Evolutionary conservation across 1,139 yeast species (phyloP), one percentile per base, ranked within the genome.

Genomic region (Hansenula sp.): DNA sequence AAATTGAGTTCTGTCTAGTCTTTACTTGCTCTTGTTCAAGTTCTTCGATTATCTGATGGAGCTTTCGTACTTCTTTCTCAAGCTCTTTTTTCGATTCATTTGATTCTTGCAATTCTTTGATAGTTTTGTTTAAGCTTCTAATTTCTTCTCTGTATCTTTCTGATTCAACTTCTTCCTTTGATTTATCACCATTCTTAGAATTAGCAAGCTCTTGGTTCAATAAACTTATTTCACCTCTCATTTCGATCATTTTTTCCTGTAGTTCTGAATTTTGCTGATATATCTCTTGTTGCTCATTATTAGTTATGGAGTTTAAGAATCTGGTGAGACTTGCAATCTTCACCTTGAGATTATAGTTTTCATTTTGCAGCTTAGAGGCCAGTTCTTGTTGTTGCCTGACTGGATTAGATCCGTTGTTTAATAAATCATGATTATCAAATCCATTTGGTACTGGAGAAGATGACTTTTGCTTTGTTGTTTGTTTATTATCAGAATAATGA

Each of bases 261-360:
- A 57, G 39, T 48, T 56, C 48, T 18, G 58, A 45, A 51, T 50
- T 50, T 45, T 48, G 50, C 32, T 47, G 44, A 33, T 51, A 52
- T 27, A 54, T 44, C 32, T 50, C 53, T 39, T 57, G 48, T 32
- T 54, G 55, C 20, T 52, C 53, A 20, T 50, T 50, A 31, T 45
- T 44, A 4, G 56, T 47, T 11, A 57, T 37, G 2, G 54, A 50
- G 62, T 73, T 57, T 36, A 79, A 60, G 39, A 73, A 68, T 48
- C 75, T 66, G 29, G 74, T 69, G 45, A 79, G 61, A 5, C 82
- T 72, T 18, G 76, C 71, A 36, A 79, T 64, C 49, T 79, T 78
- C 32, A 82, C 69, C 53, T 77, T 76, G 50, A 84, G 65, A 48
- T 78, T 75, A 53, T 79, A 75, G 49, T 82, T 83, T 42, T 83